These are phyloP conservation scores for Russula vinacea DNA, from an alignment of 768 basidiomycete species.

Conservation along the genomic window DNA sequence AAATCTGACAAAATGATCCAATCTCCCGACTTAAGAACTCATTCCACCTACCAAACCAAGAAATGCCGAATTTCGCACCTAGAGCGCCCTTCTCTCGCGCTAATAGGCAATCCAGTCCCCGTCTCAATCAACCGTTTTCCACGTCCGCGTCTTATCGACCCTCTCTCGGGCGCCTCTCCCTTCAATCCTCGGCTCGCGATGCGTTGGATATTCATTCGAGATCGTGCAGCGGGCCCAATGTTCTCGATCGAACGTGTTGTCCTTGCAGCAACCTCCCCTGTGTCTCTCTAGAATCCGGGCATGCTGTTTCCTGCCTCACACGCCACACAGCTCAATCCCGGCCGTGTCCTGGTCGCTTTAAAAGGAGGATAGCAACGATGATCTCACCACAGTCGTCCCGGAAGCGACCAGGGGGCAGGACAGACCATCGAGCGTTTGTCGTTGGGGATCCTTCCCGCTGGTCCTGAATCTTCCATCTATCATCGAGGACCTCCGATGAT, in stretches of 20 bases:
- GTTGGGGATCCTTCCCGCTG: constrained; percentile 16
- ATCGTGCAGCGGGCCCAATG: background rate
- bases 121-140: constrained; percentile 5
- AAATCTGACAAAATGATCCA: constrained; percentile 20
- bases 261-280: constrained; percentile 11
- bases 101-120: constrained; percentile 3
- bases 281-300: constrained; percentile 8
- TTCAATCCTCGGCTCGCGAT: constrained; percentile 12
- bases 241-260: constrained; percentile 4
- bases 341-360: constrained; percentile 16
- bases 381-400: constrained; percentile 11
- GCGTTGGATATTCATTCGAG: constrained; percentile 5
- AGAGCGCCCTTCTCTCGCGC: constrained; percentile 13
- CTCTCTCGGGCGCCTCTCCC: background rate
- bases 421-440: constrained; percentile 21
- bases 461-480: constrained; percentile 18
- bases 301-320: constrained; percentile 14
- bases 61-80: constrained; percentile 21
- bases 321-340: constrained; percentile 14
- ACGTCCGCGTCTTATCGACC: constrained; percentile 15
- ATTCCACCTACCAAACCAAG: constrained; percentile 18
- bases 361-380: constrained; percentile 25
- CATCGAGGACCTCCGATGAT: constrained; percentile 18
- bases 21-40: constrained; percentile 25
- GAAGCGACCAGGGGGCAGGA: constrained; percentile 21